phyloP scores from a whole-genome alignment of 2,329 filamentous ascomycete species.

The Albophoma yamanashiensis region DNA sequence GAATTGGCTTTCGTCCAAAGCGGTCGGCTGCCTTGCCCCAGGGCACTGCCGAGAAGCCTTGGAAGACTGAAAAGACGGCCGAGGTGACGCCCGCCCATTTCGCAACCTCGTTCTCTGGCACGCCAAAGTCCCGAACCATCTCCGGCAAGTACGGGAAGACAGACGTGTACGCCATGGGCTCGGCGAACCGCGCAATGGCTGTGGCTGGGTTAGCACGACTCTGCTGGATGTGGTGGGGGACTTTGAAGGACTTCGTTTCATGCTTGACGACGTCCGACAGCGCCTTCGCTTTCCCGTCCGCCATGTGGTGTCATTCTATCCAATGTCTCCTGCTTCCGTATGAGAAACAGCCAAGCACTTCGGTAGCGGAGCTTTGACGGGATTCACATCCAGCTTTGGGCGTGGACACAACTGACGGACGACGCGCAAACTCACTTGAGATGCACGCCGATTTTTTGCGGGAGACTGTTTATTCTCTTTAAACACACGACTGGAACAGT shows the following conservation, averaged over 20 bases:
- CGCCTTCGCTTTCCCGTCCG: not conserved
- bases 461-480: not conserved
- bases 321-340: not conserved
- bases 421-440: not conserved
- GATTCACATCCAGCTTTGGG: not conserved
- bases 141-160: constrained; percentile 64
- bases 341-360: not conserved
- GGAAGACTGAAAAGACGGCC: constrained; percentile 60
- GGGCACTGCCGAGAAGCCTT: constrained; percentile 59
- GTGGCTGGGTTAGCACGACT: constrained; percentile 6
- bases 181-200: constrained; percentile 72
- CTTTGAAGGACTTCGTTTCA: not conserved
- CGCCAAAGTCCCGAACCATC: constrained; percentile 72
- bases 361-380: not conserved
- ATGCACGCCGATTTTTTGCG: not conserved
- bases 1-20: constrained; percentile 72
- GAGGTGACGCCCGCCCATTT: constrained; percentile 72
- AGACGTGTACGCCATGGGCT: constrained; percentile 62
- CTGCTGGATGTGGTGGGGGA: not conserved
- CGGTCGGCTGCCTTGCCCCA: constrained; percentile 72
- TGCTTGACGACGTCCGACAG: not conserved
- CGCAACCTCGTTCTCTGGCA: constrained; percentile 60
- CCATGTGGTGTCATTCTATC: constrained; percentile 2
- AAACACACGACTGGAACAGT: not conserved
- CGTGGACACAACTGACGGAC: not conserved